Percentiles rank a stretch among this genome's conserved stretches.
These are phyloP conservation scores for Candida taoyuanica DNA, from an alignment of 805 yeast genomes.

Conservation along the genomic window DNA sequence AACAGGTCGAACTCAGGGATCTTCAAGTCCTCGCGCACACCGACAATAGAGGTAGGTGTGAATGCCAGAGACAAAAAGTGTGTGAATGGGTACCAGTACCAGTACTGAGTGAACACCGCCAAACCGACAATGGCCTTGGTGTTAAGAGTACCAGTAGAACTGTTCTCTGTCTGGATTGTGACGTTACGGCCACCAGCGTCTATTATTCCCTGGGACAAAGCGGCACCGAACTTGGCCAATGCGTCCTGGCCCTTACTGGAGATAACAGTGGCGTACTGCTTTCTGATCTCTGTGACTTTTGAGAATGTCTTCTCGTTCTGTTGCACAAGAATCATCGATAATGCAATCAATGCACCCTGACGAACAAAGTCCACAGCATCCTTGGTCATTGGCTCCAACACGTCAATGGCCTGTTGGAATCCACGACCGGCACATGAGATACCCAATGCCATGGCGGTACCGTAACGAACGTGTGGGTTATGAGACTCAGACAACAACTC, in stretches of 20 bases:
- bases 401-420: slow-evolving; percentile 80
- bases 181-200: slow-evolving; percentile 99
- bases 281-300: slow-evolving; percentile 72
- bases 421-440: slow-evolving; percentile 96
- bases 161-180: slow-evolving; percentile 85
- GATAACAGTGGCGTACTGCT: slow-evolving; percentile 69
- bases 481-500: slow-evolving; percentile 90
- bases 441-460: slow-evolving; percentile 96
- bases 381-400: slow-evolving; percentile 85
- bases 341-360: slow-evolving; percentile 93
- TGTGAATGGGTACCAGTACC: slow-evolving; percentile 98
- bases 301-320: slow-evolving; percentile 82
- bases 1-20: slow-evolving; percentile 79
- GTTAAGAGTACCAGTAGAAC: slow-evolving; percentile 86
- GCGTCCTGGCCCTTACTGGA: slow-evolving; percentile 92
- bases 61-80: slow-evolving; percentile 90
- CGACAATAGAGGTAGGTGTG: slow-evolving; percentile 86
- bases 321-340: slow-evolving; percentile 85
- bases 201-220: slow-evolving; percentile 93
- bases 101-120: slow-evolving; percentile 83
- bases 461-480: slow-evolving; percentile 97
- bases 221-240: slow-evolving; percentile 95
- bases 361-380: slow-evolving; percentile 97
- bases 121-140: slow-evolving; percentile 90
- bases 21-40: slow-evolving; percentile 78